These are phyloP conservation scores for Carex cristatella DNA, from an alignment of 176 grass and related monocot genomes.

Conservation along the genomic window DNA sequence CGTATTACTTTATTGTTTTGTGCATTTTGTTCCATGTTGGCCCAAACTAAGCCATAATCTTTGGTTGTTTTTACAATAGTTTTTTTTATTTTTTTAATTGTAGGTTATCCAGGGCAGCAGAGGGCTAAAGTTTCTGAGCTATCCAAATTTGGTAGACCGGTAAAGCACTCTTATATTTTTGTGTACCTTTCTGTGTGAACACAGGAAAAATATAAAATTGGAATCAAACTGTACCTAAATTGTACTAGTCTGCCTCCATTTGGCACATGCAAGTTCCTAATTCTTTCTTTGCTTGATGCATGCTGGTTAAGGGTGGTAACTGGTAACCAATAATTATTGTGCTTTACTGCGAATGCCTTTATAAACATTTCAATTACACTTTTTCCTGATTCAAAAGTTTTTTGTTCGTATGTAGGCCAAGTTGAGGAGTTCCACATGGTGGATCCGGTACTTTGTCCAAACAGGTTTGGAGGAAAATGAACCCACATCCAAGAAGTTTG, in stretches of 20 bases:
- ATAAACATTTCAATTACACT: not conserved
- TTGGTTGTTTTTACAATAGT: not conserved
- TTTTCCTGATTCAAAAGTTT: not conserved
- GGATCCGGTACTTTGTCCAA: constrained; percentile 91
- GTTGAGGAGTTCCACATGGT: constrained; percentile 87
- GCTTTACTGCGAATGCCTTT: not conserved
- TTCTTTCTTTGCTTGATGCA: not conserved
- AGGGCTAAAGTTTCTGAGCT: constrained; percentile 80
- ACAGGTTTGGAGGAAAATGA: constrained; percentile 83
- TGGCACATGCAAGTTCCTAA: not conserved
- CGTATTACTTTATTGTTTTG: too few species aligned
- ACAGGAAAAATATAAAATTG: not conserved
- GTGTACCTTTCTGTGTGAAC: not conserved
- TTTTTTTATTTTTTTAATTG: constrained; percentile 9
- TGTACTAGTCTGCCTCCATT: not conserved
- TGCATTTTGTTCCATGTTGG: not conserved
- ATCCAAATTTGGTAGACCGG: constrained; percentile 85
- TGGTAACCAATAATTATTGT: not conserved
- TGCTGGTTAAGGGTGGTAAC: not conserved
- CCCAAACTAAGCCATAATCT: not conserved
- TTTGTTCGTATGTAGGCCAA: constrained; percentile 50
- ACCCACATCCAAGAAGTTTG: constrained; percentile 73
- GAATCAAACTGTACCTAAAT: not conserved
- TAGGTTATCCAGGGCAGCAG: constrained; percentile 90
- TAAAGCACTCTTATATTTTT: constrained; percentile 28